Evolutionary conservation across 805 yeast species (phyloP).

Genomic region (Candida nemodendra): DNA sequence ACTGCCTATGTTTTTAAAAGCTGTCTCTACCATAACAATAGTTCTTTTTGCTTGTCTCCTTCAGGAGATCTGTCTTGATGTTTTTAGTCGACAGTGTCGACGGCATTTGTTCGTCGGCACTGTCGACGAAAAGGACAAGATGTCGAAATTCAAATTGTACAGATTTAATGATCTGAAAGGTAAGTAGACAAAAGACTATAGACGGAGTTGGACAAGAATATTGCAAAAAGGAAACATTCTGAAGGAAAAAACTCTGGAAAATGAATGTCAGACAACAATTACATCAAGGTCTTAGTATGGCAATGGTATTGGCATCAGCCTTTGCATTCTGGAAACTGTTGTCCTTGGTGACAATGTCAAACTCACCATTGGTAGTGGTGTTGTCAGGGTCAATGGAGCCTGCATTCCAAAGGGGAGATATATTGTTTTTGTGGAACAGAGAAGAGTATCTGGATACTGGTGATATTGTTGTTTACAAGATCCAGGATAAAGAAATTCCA

Average conservation of each 20-base stretch:
- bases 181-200: too few relatives aligned
- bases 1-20: conserved; percentile 1
- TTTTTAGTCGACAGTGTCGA: neutral
- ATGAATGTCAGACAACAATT: conserved; percentile 33
- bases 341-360: conserved; percentile 72
- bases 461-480: conserved; percentile 90
- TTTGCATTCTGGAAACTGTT: conserved; percentile 89
- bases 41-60: neutral
- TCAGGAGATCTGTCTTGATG: neutral
- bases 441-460: conserved; percentile 69
- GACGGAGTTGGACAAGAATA: too few relatives aligned
- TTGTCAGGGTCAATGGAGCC: conserved; percentile 99
- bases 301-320: conserved; percentile 82
- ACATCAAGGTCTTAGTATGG: conserved; percentile 58
- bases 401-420: conserved; percentile 97
- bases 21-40: neutral
- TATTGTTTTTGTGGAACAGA: conserved; percentile 88
- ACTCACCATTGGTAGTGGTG: conserved; percentile 94
- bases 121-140: neutral
- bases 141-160: too few relatives aligned
- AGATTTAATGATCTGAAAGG: too few relatives aligned
- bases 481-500: conserved; percentile 79
- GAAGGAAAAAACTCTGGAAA: too few relatives aligned
- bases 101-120: neutral
- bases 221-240: too few relatives aligned